phyloP scores from a whole-genome alignment of 805 yeast genomes.

The Saccharomyces jurei region DNA sequence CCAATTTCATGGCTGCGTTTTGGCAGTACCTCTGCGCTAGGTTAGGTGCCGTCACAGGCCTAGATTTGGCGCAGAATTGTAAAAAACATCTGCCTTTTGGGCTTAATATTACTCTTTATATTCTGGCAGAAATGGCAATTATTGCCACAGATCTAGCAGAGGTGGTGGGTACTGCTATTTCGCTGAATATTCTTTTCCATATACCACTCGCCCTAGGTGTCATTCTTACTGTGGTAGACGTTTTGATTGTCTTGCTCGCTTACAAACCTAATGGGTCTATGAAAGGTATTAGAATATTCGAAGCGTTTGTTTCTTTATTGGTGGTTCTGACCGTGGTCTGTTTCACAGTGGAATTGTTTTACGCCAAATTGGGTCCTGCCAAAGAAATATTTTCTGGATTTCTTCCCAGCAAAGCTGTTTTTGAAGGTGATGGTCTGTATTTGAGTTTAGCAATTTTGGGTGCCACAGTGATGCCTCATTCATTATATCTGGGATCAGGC shows the following conservation, averaged over 20 bases:
- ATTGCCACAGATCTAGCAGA: conserved; percentile 95
- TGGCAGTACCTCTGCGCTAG: conserved; percentile 80
- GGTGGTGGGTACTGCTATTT: conserved; percentile 95
- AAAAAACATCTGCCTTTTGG: conserved; percentile 59
- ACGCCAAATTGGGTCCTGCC: conserved; percentile 49
- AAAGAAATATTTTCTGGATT: conserved; percentile 65
- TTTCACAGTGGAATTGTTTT: conserved; percentile 68
- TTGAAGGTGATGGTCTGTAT: conserved; percentile 59
- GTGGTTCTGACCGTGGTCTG: conserved; percentile 81
- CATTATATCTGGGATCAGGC: conserved; percentile 79
- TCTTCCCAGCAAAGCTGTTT: conserved; percentile 42
- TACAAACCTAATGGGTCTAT: conserved; percentile 81
- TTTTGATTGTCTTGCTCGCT: conserved; percentile 75
- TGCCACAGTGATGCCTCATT: conserved; percentile 94
- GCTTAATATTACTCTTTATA: conserved; percentile 54
- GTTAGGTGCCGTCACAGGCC: conserved; percentile 89
- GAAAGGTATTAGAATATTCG: conserved; percentile 69
- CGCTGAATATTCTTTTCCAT: conserved; percentile 72
- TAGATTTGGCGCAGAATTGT: conserved; percentile 84
- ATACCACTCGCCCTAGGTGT: conserved; percentile 82
- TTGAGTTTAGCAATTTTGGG: conserved; percentile 81
- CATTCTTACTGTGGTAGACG: conserved; percentile 76
- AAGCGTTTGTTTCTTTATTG: conserved; percentile 66
- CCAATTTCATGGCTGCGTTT: conserved; percentile 81
- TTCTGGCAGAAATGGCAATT: conserved; percentile 82